Percentiles rank a stretch among this genome's conserved stretches.
These are phyloP conservation scores for Botrytis tulipae DNA, from an alignment of 2,329 filamentous ascomycete species.

Conservation along the genomic window DNA sequence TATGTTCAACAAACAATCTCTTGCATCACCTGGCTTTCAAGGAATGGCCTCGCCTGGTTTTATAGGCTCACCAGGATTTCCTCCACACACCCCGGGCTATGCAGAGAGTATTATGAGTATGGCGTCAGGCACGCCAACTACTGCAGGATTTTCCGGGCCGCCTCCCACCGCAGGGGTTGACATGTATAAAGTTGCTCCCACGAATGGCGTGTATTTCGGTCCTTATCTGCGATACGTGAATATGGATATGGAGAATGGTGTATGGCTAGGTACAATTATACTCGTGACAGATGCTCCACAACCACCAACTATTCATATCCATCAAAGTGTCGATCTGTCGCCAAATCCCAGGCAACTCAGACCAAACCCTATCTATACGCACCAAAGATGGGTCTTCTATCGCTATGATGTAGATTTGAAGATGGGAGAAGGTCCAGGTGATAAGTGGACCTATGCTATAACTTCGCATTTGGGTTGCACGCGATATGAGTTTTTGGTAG, in stretches of 20 bases:
- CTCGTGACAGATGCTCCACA: conserved; percentile 88
- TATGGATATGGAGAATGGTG: conserved; percentile 88
- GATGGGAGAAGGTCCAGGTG: conserved; percentile 79
- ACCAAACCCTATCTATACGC: conserved; percentile 77
- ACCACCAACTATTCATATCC: conserved; percentile 93
- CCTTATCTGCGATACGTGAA: conserved; percentile 95
- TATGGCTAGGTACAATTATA: conserved; percentile 92
- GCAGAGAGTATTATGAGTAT: conserved; percentile 84
- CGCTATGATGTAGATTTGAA: conserved; percentile 87
- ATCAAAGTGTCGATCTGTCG: conserved; percentile 84
- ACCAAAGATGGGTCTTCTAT: conserved; percentile 94
- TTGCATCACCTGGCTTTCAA: conserved; percentile 45
- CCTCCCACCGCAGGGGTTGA: conserved; percentile 86
- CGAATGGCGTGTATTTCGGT: conserved; percentile 96
- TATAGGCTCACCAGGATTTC: conserved; percentile 68
- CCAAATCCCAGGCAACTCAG: conserved; percentile 88
- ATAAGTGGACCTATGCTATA: conserved; percentile 96
- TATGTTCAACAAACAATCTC: conserved; percentile 56
- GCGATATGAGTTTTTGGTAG: conserved; percentile 95
- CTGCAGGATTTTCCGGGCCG: conserved; percentile 84
- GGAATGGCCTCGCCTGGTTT: conserved; percentile 18
- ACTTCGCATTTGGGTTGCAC: conserved; percentile 96
- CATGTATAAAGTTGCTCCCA: conserved; percentile 88
- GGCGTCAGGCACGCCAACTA: conserved; percentile 69
- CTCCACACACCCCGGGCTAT: conserved; percentile 79